phyloP scores from a whole-genome alignment of 805 yeast genomes.

The Kockiozyma suomiensis region DNA sequence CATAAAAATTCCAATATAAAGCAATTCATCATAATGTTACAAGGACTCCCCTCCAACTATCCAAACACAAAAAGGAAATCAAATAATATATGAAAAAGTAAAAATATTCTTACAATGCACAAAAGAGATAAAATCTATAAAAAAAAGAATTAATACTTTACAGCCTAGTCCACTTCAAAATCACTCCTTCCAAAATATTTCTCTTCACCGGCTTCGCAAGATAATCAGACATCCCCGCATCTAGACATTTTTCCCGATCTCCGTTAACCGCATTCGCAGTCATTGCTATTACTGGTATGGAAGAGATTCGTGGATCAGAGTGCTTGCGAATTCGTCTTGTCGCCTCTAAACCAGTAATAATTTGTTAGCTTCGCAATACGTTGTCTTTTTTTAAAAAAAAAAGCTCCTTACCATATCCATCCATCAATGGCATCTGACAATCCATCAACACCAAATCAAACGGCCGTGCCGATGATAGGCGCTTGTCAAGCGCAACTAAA shows the following conservation, averaged over 20 bases:
- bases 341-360: conserved; percentile 19
- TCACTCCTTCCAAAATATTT: conserved; percentile 17
- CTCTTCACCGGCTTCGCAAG: conserved; percentile 59
- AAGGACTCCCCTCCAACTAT: too few relatives aligned
- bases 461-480: conserved; percentile 9
- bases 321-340: conserved; percentile 26
- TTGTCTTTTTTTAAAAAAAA: neutral
- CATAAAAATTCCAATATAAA: too few relatives aligned
- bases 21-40: too few relatives aligned
- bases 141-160: neutral
- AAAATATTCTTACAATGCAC: too few relatives aligned
- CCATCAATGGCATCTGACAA: conserved; percentile 36
- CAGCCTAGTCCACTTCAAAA: conserved; percentile 18
- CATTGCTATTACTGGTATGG: conserved; percentile 57
- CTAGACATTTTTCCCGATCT: conserved; percentile 69
- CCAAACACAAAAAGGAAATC: too few relatives aligned
- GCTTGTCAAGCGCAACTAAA: conserved; percentile 20
- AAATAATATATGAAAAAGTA: too few relatives aligned
- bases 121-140: neutral
- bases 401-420: conserved; percentile 29
- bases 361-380: neutral
- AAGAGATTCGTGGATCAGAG: conserved; percentile 7
- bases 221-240: conserved; percentile 78
- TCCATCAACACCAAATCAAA: conserved; percentile 34
- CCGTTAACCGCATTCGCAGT: conserved; percentile 84